Evolutionary conservation across 2,329 filamentous ascomycete genomes (phyloP).

Genomic region (Nemania sp.): DNA sequence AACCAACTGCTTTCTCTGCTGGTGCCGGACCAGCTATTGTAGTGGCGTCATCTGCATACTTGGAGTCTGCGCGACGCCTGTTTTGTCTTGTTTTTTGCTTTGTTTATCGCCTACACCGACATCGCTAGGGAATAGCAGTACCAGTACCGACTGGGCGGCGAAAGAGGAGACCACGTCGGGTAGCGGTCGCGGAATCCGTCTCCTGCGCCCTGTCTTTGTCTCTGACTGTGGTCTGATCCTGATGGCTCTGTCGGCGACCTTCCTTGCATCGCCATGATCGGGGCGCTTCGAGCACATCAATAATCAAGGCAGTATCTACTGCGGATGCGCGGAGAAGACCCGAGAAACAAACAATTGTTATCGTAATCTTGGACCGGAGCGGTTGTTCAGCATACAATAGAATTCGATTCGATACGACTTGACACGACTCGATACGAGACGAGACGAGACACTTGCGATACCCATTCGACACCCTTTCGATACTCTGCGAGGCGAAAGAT

Average conservation of each 20-base stretch:
- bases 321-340: constrained; percentile 3
- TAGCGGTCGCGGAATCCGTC: no score
- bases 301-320: constrained; percentile 7
- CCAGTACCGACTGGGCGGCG: no score
- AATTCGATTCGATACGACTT: constrained; percentile 1
- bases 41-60: no score
- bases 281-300: not conserved
- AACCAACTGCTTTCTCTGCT: not conserved
- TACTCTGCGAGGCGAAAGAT: not conserved
- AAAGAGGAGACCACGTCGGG: no score
- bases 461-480: not conserved
- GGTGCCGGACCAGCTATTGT: no score
- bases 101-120: no score
- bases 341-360: not conserved
- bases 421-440: not conserved
- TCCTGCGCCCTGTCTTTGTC: not conserved
- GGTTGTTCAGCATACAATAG: not conserved
- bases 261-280: constrained; percentile 17
- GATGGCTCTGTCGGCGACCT: constrained; percentile 8
- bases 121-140: no score
- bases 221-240: not conserved
- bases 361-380: not conserved
- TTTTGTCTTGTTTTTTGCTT: no score
- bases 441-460: not conserved
- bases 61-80: no score